phyloP scores from a whole-genome alignment of 306 rosid genomes.

The Inga laurina region DNA sequence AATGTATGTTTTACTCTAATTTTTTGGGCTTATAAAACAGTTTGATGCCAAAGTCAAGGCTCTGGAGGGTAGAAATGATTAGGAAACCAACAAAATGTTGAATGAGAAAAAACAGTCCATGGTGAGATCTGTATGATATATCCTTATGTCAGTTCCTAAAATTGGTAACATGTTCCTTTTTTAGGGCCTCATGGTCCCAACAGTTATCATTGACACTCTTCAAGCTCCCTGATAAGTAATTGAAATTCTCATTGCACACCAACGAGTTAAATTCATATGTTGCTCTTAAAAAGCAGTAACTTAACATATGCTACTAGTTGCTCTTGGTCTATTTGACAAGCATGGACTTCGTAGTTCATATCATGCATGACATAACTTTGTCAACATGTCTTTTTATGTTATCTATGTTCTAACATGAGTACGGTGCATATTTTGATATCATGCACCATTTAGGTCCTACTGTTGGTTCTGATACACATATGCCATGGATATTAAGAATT shows the following conservation, averaged over 20 bases:
- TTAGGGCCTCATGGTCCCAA: neutral
- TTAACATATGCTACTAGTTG: constrained; percentile 7
- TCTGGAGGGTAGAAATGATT: constrained; percentile 62
- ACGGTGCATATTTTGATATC: constrained; percentile 16
- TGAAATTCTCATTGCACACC: constrained; percentile 62
- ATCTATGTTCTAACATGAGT: neutral
- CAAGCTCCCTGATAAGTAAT: constrained; percentile 30
- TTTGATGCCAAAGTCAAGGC: constrained; percentile 82
- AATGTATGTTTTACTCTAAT: neutral
- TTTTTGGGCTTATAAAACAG: constrained; percentile 87
- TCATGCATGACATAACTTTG: neutral
- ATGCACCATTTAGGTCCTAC: neutral
- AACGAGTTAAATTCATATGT: constrained; percentile 95
- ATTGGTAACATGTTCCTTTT: neutral
- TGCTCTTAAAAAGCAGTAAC: constrained; percentile 95
- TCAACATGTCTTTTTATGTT: constrained; percentile 7
- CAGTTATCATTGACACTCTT: neutral
- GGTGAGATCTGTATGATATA: constrained; percentile 49
- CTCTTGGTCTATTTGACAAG: constrained; percentile 11
- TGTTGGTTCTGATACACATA: constrained; percentile 45
- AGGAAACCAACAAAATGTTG: constrained; percentile 77
- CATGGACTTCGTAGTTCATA: constrained; percentile 11
- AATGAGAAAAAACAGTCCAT: constrained; percentile 90
- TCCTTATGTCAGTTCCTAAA: neutral
- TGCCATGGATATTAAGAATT: constrained; percentile 66